Evolutionary conservation across 306 rosid species (phyloP), one percentile per base, ranked within the genome.

Genomic region (Acacia confusa): DNA sequence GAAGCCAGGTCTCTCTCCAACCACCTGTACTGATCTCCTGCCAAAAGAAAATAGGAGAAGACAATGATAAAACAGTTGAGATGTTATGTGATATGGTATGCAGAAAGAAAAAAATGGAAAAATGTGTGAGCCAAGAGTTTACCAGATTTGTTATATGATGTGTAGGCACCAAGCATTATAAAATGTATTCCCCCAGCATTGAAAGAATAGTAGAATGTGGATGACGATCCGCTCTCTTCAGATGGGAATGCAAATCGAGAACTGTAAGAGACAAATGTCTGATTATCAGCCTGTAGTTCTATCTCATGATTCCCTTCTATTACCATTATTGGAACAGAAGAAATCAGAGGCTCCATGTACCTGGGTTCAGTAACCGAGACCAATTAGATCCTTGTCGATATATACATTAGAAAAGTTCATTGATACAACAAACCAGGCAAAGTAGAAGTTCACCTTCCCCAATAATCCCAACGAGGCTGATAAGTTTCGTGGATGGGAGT

Each of bases 381-480:
- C 47, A 55, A 60, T 53, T 20, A 20, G 60, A 53, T 53, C 25
- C 10, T 53, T 53, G 11, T 55, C 11, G 27, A 55, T 53, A 48
- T 36, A 36, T 36, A 36, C 40, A 36, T 36, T 36, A 36, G 40
- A 36, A 36, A 36, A 6, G 40, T 36, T 58, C 19, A 78, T 66
- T 47, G 24, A 78, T 6, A 8, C 65, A 32, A 34, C 67, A 25
- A 14, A 28, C 28, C 36, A n/a, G 32, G 0, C 11, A 36, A 52
- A 36, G 67, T 81, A 0, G 73, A 52, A 20, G 13, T 38, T 70
- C 70, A 91, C 97, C 97, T 95, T 88, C 97, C 97, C 99, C 99
- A 95, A 41, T 88, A 92, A 86, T 95, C 97, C 97, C 99, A 95
- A 47, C 99, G 97, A 61, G 99, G 97, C 81, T 91, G 99, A 66